Evolutionary conservation across 257 asterid species (phyloP), one percentile per base, ranked within the genome.

Genomic region (Cordia subcordata): DNA sequence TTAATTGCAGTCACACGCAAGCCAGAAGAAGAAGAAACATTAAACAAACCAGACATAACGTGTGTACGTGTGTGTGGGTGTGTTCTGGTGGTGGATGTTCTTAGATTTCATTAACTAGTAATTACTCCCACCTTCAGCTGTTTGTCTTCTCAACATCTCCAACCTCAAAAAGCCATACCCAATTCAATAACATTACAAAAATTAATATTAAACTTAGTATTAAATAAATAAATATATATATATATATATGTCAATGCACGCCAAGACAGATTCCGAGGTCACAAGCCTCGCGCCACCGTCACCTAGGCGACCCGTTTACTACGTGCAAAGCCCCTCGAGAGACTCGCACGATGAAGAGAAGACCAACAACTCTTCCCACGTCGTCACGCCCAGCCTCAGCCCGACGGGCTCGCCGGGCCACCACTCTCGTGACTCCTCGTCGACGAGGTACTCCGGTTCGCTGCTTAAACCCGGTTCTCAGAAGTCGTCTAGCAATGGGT

Each of bases 291-390:
- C 98, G 5, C 70, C 96, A 23, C 83, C 94, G 8, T 85, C 98
- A 8, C 96, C 98, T 12, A 85, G 82, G 39, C 81, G 95, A 64
- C 75, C 82, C 13, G 94, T 75, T 15, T 91, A 91, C 83, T 91
- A 88, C 68, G 98, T 91, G 56, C 98, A 91, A 68, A 83, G 94
- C 45, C 96, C 98, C 21, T 91, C 98, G 8, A 50, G 98, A 57
- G 98, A 91, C 72, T 87, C 98, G 0, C 96, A 91, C 68, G 98
- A 91, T 50, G 96, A 96, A 1, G 98, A 87, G 65, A 91, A 91
- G 80, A 90, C 98, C 4, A 82, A 94, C 1, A 84, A 88, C 44
- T 91, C 98, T 0, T 88, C 85, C 73, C 98, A 84, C 59, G 35
- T 95, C 59, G 35, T 95, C 4, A 91, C 96, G 13, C 98, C 98